These are phyloP conservation scores for Paecilomyces sp. DNA, from an alignment of 2,329 filamentous ascomycete species.

Conservation along the genomic window DNA sequence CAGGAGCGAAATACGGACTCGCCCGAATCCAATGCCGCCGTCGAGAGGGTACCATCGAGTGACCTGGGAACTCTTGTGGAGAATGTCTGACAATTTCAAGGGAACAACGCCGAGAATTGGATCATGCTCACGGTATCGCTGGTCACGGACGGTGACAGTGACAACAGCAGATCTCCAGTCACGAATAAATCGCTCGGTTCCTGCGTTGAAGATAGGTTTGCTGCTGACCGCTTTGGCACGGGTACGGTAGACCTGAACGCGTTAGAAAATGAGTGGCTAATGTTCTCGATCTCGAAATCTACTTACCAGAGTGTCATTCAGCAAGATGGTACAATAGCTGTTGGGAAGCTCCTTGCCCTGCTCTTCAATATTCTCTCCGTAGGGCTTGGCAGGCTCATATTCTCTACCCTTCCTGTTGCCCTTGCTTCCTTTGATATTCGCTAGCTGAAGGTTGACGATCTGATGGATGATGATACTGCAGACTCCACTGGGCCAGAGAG, in stretches of 20 bases:
- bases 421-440: slow-evolving; percentile 77
- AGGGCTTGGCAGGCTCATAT: slow-evolving; percentile 78
- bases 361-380: slow-evolving; percentile 82
- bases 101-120: slow-evolving; percentile 90
- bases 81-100: slow-evolving; percentile 77
- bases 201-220: slow-evolving; percentile 94
- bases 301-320: slow-evolving; percentile 73
- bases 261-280: not conserved
- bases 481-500: slow-evolving; percentile 90
- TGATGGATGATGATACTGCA: slow-evolving; percentile 84
- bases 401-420: slow-evolving; percentile 78
- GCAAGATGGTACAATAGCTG: slow-evolving; percentile 85
- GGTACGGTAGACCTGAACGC: slow-evolving; percentile 69
- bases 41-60: slow-evolving; percentile 96
- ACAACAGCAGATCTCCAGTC: slow-evolving; percentile 87
- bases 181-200: slow-evolving; percentile 84
- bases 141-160: slow-evolving; percentile 82
- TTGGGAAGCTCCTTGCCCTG: slow-evolving; percentile 72
- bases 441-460: slow-evolving; percentile 89
- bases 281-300: not conserved
- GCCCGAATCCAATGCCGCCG: slow-evolving; percentile 86
- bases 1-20: slow-evolving; percentile 77
- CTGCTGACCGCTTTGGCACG: slow-evolving; percentile 87
- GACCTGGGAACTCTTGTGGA: slow-evolving; percentile 77
- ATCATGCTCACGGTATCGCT: slow-evolving; percentile 84